Percentiles rank a stretch among this genome's conserved stretches.
Conservation (phyloP, 1,139 yeast genomes). For the Kluyveromyces marxianus region DNA sequence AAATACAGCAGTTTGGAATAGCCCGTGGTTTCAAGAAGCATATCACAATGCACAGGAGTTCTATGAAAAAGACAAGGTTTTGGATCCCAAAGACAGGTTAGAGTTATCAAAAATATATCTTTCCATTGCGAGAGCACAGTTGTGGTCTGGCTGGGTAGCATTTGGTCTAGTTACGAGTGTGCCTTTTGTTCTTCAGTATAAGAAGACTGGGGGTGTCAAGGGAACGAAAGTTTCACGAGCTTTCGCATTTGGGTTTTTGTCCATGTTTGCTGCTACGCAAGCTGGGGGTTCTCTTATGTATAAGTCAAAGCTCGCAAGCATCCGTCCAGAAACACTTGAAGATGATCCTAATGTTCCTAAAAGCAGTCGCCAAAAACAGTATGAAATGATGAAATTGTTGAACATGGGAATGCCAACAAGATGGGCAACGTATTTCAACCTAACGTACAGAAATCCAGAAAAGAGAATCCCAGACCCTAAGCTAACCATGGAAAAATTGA, state of each 20-base stretch:
- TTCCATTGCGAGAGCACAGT: slow-evolving; percentile 21
- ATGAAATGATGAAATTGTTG: slow-evolving; percentile 31
- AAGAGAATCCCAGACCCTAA: slow-evolving; percentile 34
- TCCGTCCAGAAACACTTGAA: slow-evolving; percentile 18
- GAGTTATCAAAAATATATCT: slow-evolving; percentile 21
- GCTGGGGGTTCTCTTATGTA: slow-evolving; percentile 26
- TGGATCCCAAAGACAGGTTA: slow-evolving; percentile 25
- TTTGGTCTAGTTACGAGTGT: slow-evolving; percentile 28
- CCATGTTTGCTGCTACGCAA: slow-evolving; percentile 29
- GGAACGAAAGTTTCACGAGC: slow-evolving; percentile 32
- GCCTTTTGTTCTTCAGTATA: slow-evolving; percentile 28
- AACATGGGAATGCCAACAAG: slow-evolving; percentile 30
- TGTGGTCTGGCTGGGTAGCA: slow-evolving; percentile 31
- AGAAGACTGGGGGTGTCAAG: slow-evolving; percentile 27
- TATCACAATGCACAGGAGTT: slow-evolving; percentile 27
- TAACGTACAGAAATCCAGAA: slow-evolving; percentile 33
- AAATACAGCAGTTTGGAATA: background rate
- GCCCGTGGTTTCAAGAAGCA: slow-evolving; percentile 28
- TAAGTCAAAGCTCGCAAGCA: slow-evolving; percentile 20
- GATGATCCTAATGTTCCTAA: slow-evolving; percentile 9
- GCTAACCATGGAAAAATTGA: slow-evolving; percentile 24
- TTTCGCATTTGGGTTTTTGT: slow-evolving; percentile 30
- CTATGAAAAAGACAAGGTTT: slow-evolving; percentile 24
- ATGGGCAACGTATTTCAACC: slow-evolving; percentile 34
- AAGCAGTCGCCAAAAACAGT: slow-evolving; percentile 26